Conservation (phyloP, 306 rosid species). For the Prunus padus region DNA sequence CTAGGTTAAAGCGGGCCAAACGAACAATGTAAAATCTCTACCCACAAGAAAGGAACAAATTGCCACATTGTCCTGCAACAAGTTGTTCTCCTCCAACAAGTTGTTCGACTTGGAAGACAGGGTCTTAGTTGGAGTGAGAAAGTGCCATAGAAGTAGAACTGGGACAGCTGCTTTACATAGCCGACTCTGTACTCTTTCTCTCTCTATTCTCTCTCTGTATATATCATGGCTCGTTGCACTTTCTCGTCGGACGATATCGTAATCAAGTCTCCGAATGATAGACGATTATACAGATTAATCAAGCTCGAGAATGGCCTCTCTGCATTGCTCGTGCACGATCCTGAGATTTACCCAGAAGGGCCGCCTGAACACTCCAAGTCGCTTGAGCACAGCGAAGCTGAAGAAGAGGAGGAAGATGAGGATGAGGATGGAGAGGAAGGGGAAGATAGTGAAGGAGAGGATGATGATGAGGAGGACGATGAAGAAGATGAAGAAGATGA, state of each 20-base stretch:
- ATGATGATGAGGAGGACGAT: background rate
- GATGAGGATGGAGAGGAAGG: slow-evolving; percentile 17
- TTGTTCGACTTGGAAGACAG: background rate
- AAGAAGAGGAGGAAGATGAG: slow-evolving; percentile 28
- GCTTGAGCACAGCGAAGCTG: slow-evolving; percentile 29
- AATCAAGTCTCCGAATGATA: slow-evolving; percentile 75
- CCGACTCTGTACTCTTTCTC: background rate
- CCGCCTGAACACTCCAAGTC: slow-evolving; percentile 31
- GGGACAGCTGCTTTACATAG: background rate
- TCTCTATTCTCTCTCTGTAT: background rate
- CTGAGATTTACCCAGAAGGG: slow-evolving; percentile 75
- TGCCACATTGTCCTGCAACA: background rate
- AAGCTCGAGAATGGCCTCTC: slow-evolving; percentile 71
- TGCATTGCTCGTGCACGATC: slow-evolving; percentile 86
- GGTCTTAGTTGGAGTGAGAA: background rate
- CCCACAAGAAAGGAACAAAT: background rate
- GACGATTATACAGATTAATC: slow-evolving; percentile 60
- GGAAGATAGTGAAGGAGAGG: slow-evolving; percentile 14
- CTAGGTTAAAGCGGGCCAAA: background rate
- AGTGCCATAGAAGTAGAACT: background rate
- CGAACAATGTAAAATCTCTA: background rate
- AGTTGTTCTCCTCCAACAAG: background rate
- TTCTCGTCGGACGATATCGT: slow-evolving; percentile 60
- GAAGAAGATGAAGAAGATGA: slow-evolving; percentile 34
- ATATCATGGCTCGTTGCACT: slow-evolving; percentile 24